Evolutionary conservation across 768 basidiomycete species (phyloP).

Genomic region (Pulveroboletus frians): DNA sequence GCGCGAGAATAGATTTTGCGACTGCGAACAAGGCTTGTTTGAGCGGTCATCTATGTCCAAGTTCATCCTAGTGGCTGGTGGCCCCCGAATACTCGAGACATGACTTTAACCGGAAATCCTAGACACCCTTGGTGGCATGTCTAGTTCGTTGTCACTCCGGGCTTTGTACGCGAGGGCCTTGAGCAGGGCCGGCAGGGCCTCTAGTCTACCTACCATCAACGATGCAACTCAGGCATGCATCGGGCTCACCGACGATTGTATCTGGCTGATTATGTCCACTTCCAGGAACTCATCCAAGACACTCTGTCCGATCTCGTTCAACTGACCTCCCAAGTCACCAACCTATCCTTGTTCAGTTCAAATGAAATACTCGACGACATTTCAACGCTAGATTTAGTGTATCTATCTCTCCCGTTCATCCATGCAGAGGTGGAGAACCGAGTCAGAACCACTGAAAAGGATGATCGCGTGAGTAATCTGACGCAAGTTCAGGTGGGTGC

Average conservation of each 20-base stretch:
- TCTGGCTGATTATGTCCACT: conserved; percentile 8
- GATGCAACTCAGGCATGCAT: conserved; percentile 42
- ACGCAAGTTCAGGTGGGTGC: conserved; percentile 52
- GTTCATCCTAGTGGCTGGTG: conserved; percentile 11
- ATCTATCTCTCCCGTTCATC: conserved; percentile 68
- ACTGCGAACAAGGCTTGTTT: background rate
- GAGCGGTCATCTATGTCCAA: background rate
- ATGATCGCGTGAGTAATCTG: conserved; percentile 55
- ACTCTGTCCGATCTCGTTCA: conserved; percentile 52
- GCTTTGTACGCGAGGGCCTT: conserved; percentile 40
- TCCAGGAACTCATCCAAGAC: conserved; percentile 54
- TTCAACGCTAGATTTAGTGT: conserved; percentile 67
- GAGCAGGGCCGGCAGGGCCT: conserved; percentile 34
- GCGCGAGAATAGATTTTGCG: conserved; percentile 19
- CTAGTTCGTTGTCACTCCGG: conserved; percentile 29
- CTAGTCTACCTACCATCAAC: conserved; percentile 36
- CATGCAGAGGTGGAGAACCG: conserved; percentile 62
- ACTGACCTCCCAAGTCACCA: conserved; percentile 49
- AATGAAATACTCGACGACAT: conserved; percentile 85
- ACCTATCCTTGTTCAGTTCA: conserved; percentile 71
- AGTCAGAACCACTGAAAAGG: conserved; percentile 47
- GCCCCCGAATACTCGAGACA: conserved; percentile 8
- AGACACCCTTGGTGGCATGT: conserved; percentile 7
- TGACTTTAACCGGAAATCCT: background rate
- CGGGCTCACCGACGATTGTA: background rate